These are phyloP conservation scores for Zanthoxylum bungeanum DNA, from an alignment of 345 rosid species.

Conservation along the genomic window DNA sequence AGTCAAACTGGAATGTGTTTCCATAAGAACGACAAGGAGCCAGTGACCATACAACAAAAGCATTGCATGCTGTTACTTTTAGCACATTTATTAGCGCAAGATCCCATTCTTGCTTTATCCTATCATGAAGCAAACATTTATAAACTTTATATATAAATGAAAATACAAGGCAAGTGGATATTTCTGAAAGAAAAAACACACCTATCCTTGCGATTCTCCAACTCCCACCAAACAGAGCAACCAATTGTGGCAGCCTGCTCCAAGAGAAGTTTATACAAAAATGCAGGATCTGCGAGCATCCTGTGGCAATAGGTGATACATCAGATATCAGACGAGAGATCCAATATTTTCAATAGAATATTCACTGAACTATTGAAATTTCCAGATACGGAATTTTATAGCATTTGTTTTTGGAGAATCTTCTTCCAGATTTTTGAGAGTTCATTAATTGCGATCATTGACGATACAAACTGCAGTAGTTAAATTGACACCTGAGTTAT, in stretches of 20 bases:
- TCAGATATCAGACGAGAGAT: conserved; percentile 2
- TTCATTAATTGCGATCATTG: neutral
- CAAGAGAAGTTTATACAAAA: conserved; percentile 73
- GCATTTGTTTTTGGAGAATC: neutral
- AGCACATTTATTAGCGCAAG: conserved; percentile 87
- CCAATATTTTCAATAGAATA: neutral
- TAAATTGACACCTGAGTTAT: neutral
- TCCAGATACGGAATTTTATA: neutral
- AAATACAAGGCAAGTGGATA: neutral
- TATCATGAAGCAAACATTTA: conserved; percentile 22
- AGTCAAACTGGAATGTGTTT: conserved; percentile 79
- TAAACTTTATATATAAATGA: conserved; percentile 17
- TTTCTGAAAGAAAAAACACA: conserved; percentile 17
- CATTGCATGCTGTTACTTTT: conserved; percentile 81
- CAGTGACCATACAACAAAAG: conserved; percentile 78
- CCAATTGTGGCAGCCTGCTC: conserved; percentile 90
- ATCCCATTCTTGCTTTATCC: conserved; percentile 94
- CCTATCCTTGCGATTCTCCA: conserved; percentile 86
- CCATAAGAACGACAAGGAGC: conserved; percentile 97
- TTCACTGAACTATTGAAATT: neutral
- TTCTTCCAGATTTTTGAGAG: neutral
- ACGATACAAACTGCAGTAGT: neutral
- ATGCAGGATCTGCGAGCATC: conserved; percentile 95
- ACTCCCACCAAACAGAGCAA: conserved; percentile 87
- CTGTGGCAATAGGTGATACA: conserved; percentile 32